Percentiles rank a stretch among this genome's conserved stretches.
Evolutionary conservation across 495 filamentous ascomycete genomes (phyloP).

Genomic region (Geoglossum glabrum): DNA sequence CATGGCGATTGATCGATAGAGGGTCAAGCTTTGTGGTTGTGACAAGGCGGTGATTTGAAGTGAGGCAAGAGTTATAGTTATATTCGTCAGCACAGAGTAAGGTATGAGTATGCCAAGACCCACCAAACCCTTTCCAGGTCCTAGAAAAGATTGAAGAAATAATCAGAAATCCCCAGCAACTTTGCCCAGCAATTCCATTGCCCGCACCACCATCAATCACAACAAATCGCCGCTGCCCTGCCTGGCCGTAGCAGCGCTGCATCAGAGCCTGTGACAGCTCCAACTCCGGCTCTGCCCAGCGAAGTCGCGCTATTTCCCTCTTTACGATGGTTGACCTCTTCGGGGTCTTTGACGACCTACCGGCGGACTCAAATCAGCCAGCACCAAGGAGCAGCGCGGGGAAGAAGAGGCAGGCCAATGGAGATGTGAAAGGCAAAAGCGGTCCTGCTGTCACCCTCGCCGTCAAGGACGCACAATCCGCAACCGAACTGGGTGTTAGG

Average conservation of each 20-base stretch:
- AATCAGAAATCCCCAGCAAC: too few species aligned
- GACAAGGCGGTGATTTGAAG: too few species aligned
- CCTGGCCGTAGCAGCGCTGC: not conserved
- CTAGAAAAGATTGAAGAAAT: too few species aligned
- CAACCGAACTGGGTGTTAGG: not conserved
- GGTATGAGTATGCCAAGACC: too few species aligned
- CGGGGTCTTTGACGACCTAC: conserved; percentile 57
- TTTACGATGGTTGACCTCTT: conserved; percentile 60
- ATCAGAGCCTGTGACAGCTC: too few species aligned
- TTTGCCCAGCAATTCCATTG: too few species aligned
- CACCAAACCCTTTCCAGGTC: not conserved
- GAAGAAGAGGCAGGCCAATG: conserved; percentile 72
- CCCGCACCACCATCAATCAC: not conserved
- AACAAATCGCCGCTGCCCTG: not conserved
- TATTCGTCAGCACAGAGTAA: too few species aligned
- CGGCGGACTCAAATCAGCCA: conserved; percentile 21
- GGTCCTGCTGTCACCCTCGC: conserved; percentile 16
- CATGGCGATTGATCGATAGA: not conserved
- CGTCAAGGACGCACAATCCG: not conserved
- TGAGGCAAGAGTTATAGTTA: too few species aligned
- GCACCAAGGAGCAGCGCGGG: conserved; percentile 17
- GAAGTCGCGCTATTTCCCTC: too few species aligned
- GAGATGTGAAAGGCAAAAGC: conserved; percentile 37
- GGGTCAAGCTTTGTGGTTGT: not conserved
- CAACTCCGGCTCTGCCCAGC: too few species aligned